These are phyloP conservation scores for Castanea mollissima DNA, from an alignment of 306 rosid genomes.

Conservation along the genomic window DNA sequence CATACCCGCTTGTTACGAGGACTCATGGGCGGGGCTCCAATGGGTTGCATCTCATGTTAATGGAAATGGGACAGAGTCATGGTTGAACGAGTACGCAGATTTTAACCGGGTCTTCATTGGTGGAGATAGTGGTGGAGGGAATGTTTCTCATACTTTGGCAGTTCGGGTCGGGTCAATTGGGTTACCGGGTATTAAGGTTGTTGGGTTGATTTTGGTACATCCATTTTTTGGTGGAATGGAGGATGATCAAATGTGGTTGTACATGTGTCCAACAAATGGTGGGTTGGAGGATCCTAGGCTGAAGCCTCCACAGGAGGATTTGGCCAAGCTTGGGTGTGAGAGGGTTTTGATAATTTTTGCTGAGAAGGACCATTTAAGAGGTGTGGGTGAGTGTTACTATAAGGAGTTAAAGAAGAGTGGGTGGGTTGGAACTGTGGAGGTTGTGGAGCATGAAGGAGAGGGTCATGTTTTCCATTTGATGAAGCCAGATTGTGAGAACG, in stretches of 20 bases:
- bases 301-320: conserved; percentile 44
- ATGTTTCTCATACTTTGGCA: conserved; percentile 20
- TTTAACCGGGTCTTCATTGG: conserved; percentile 16
- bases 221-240: conserved; percentile 11
- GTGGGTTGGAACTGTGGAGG: conserved; percentile 45
- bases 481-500: no score
- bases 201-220: conserved; percentile 27
- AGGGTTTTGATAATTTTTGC: conserved; percentile 42
- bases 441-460: conserved; percentile 33
- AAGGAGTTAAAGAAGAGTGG: conserved; percentile 43
- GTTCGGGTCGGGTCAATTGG: not conserved
- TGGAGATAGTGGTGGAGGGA: conserved; percentile 37
- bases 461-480: no score
- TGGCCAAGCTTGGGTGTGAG: conserved; percentile 34
- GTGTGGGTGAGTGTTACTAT: conserved; percentile 24
- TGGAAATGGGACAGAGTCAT: conserved; percentile 19
- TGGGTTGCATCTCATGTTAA: conserved; percentile 24
- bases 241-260: conserved; percentile 36
- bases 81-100: conserved; percentile 17
- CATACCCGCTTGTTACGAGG: conserved; percentile 26
- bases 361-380: conserved; percentile 41
- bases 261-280: conserved; percentile 33
- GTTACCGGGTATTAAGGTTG: not conserved
- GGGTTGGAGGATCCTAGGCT: conserved; percentile 40
- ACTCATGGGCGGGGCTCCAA: conserved; percentile 22